A percentile compares a stretch with the other conserved stretches of the same genome.
Evolutionary conservation across 306 rosid species (phyloP).

Genomic region (Fagus crenata): DNA sequence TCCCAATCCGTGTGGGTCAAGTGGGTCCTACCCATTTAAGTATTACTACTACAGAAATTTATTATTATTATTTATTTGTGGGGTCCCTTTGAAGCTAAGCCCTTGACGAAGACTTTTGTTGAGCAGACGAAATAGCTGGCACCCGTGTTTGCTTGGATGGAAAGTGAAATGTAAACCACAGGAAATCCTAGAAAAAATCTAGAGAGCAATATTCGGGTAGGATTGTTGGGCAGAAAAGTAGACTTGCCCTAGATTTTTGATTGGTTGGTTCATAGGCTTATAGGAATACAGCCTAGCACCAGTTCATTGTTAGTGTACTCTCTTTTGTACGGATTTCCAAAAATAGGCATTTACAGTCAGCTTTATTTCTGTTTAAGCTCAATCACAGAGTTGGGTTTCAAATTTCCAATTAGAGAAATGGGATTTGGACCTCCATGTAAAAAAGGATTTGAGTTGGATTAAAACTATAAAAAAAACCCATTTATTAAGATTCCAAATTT

Average conservation of each 20-base stretch:
- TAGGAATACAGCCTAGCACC: constrained; percentile 25
- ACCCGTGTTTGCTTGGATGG: constrained; percentile 11
- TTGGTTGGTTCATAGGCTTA: not conserved
- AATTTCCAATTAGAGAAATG: not conserved
- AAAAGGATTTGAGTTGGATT: no score
- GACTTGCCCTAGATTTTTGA: not conserved
- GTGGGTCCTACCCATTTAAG: not conserved
- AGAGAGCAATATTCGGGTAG: not conserved
- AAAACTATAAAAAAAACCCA: no score
- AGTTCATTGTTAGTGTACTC: constrained; percentile 14
- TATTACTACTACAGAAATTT: not conserved
- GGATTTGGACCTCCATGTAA: not conserved
- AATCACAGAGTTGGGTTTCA: not conserved
- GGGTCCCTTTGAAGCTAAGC: not conserved
- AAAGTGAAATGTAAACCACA: constrained; percentile 29
- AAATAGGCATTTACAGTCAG: not conserved
- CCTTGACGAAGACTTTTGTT: not conserved
- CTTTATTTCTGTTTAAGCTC: no score
- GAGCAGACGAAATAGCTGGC: constrained; percentile 31
- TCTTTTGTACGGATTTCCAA: not conserved
- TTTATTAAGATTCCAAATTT: no score
- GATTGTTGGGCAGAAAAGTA: not conserved
- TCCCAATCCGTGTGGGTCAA: not conserved
- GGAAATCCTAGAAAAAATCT: not conserved
- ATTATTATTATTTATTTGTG: not conserved